Conservation (phyloP, 371 early-diverging fungal species). For the Smittium mucronatum region DNA sequence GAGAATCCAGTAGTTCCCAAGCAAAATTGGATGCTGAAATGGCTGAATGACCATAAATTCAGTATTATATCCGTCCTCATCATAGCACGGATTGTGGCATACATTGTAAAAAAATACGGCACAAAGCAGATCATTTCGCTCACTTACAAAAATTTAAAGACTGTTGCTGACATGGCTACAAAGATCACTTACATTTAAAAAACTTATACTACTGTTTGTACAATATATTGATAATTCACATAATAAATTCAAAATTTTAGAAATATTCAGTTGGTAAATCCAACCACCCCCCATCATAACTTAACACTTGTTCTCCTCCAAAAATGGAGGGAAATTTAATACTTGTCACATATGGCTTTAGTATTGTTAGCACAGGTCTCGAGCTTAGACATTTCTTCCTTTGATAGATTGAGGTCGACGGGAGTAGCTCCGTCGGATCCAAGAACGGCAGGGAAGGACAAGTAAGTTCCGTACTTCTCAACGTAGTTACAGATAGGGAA, state of each 20-base stretch:
- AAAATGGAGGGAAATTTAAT: too few relatives aligned
- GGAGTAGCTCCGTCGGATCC: conserved; percentile 53
- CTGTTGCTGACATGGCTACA: neutral
- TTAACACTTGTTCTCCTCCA: too few relatives aligned
- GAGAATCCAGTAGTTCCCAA: too few relatives aligned
- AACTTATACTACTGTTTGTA: neutral
- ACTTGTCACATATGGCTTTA: conserved; percentile 32
- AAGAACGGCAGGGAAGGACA: conserved; percentile 60
- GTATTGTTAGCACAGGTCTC: conserved; percentile 35
- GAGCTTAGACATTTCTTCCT: conserved; percentile 39
- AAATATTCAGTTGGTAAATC: neutral
- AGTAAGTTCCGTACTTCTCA: conserved; percentile 42
- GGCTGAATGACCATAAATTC: neutral
- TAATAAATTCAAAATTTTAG: neutral
- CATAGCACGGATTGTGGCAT: neutral
- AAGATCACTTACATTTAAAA: neutral
- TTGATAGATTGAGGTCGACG: conserved; percentile 43
- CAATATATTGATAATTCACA: neutral
- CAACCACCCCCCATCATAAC: too few relatives aligned
- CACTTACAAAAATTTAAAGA: neutral
- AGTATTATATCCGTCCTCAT: neutral
- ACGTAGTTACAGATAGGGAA: conserved; percentile 55
- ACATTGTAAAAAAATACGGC: neutral
- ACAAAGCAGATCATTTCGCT: neutral
- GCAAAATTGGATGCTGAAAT: neutral